Percentiles rank a stretch among this genome's conserved stretches.
Evolutionary conservation across 75 land plant species (phyloP).

Genomic region (Sequoia sempervirens): DNA sequence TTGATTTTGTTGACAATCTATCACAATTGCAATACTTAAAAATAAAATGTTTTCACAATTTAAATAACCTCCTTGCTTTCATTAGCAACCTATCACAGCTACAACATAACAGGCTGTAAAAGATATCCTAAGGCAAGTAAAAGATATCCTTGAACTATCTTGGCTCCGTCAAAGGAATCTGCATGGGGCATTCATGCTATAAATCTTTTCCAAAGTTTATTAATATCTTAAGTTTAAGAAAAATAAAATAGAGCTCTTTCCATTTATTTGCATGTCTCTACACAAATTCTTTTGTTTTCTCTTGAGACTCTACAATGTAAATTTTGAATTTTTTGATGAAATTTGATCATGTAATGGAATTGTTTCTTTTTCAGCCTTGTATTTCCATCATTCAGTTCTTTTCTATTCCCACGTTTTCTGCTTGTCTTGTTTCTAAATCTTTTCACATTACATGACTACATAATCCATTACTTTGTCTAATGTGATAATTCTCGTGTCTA

Average conservation of each 20-base stretch:
- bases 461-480: too few species aligned
- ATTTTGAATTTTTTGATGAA: not conserved
- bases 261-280: not conserved
- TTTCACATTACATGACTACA: too few species aligned
- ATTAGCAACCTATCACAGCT: too few species aligned
- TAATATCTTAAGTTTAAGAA: not conserved
- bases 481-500: too few species aligned
- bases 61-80: too few species aligned
- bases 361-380: not conserved
- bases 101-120: too few species aligned
- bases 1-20: too few species aligned
- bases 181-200: not conserved
- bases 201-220: not conserved
- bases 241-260: not conserved
- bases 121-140: not conserved
- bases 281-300: not conserved
- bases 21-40: too few species aligned
- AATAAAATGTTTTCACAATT: too few species aligned
- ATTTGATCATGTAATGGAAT: not conserved
- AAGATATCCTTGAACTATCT: not conserved
- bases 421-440: not conserved
- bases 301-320: not conserved
- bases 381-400: not conserved
- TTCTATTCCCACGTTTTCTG: not conserved
- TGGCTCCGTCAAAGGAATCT: not conserved